These are phyloP conservation scores for Amanita muscaria DNA, from an alignment of 768 basidiomycete species.

Conservation along the genomic window DNA sequence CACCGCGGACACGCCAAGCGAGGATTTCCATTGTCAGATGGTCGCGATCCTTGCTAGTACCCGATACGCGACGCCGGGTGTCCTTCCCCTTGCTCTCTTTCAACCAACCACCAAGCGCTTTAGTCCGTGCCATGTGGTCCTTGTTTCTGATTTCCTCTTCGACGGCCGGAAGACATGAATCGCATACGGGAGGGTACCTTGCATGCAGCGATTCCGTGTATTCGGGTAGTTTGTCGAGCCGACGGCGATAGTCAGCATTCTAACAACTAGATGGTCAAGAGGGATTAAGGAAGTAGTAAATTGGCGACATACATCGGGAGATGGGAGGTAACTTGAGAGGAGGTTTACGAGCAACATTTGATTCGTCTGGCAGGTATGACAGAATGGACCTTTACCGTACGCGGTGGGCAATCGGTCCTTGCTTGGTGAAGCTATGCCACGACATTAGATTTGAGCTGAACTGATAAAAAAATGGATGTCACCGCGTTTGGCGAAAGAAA, in stretches of 20 bases:
- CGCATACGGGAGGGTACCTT: slow-evolving; percentile 86
- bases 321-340: slow-evolving; percentile 81
- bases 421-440: slow-evolving; percentile 50
- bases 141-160: slow-evolving; percentile 74
- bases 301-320: slow-evolving; percentile 50
- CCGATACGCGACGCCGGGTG: slow-evolving; percentile 39
- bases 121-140: slow-evolving; percentile 74
- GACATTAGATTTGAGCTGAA: background rate
- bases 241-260: slow-evolving; percentile 64
- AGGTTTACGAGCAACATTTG: slow-evolving; percentile 83
- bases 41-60: slow-evolving; percentile 31
- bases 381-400: slow-evolving; percentile 62
- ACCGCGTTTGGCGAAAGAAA: slow-evolving; percentile 71
- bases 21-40: slow-evolving; percentile 41
- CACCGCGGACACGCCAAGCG: slow-evolving; percentile 64
- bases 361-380: slow-evolving; percentile 87
- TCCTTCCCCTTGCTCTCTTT: slow-evolving; percentile 60
- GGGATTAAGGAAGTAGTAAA: background rate
- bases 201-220: slow-evolving; percentile 68
- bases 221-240: slow-evolving; percentile 54
- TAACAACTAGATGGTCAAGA: slow-evolving; percentile 21
- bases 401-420: slow-evolving; percentile 59
- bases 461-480: slow-evolving; percentile 10
- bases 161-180: slow-evolving; percentile 63
- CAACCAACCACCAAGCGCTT: slow-evolving; percentile 66